Conservation (phyloP, 2,329 filamentous ascomycete genomes). For the Penicillium capsulatum region DNA sequence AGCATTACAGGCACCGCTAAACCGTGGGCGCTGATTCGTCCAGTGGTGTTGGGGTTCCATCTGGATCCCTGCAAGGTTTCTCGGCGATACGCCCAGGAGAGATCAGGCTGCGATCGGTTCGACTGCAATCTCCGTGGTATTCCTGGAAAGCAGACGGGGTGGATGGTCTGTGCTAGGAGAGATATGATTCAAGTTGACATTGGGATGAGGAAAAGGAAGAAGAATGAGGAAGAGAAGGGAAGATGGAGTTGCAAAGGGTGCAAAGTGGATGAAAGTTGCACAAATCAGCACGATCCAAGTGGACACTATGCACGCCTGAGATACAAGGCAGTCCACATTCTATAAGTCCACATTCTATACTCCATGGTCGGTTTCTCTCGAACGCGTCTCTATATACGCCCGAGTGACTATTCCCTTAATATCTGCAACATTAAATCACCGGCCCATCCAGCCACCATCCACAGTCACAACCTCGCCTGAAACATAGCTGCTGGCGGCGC, state of each 20-base stretch:
- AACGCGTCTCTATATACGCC: background rate
- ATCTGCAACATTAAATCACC: conserved; percentile 46
- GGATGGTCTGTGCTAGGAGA: no score
- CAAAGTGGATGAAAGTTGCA: background rate
- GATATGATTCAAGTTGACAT: no score
- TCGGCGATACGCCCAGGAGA: conserved; percentile 16
- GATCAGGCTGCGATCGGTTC: background rate
- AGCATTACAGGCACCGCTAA: conserved; percentile 5
- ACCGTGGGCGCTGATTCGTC: conserved; percentile 10
- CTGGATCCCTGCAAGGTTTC: conserved; percentile 14
- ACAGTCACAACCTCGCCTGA: conserved; percentile 77
- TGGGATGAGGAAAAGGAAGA: no score
- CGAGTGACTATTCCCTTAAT: background rate
- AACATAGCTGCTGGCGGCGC: conserved; percentile 72
- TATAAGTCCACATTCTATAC: no score
- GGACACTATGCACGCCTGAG: background rate
- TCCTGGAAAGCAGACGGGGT: no score
- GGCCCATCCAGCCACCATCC: conserved; percentile 90
- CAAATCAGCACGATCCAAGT: background rate
- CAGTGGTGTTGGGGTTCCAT: conserved; percentile 1
- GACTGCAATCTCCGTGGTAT: no score
- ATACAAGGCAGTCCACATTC: background rate
- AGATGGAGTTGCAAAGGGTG: no score
- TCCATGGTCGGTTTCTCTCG: no score
- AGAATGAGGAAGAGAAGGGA: no score